Conservation (phyloP, 176 grass and related monocot species). For the Aegilops speltoides region DNA sequence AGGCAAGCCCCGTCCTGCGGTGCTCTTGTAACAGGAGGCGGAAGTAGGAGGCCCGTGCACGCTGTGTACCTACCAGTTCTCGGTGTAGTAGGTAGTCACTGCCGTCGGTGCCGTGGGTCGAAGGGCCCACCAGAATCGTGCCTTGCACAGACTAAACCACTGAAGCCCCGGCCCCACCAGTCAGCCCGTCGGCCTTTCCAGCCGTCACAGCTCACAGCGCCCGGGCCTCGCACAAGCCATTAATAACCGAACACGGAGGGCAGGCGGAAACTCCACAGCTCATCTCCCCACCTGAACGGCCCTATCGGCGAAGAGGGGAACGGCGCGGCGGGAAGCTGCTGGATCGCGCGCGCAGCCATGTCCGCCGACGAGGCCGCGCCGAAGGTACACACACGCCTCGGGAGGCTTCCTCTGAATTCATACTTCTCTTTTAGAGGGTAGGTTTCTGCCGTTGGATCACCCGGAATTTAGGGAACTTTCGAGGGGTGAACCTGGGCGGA, state of each 20-base stretch:
- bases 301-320: background rate
- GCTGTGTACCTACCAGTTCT: too few relatives aligned
- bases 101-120: background rate
- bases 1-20: too few relatives aligned
- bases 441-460: background rate
- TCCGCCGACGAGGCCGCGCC: slow-evolving; percentile 17
- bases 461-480: background rate
- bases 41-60: too few relatives aligned
- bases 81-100: background rate
- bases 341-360: slow-evolving; percentile 24
- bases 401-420: background rate
- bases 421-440: too few relatives aligned
- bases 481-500: background rate
- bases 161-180: background rate
- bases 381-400: slow-evolving; percentile 14
- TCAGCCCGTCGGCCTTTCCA: slow-evolving; percentile 6
- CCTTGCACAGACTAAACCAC: background rate
- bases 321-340: background rate
- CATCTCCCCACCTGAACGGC: background rate
- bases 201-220: slow-evolving; percentile 17
- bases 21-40: too few relatives aligned
- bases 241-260: background rate
- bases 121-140: background rate
- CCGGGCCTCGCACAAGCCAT: background rate
- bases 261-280: background rate